A percentile compares a stretch with the other conserved stretches of the same genome.
These are phyloP conservation scores for Pouteria glomerata DNA, from an alignment of 148 eudicot genomes.

Conservation along the genomic window DNA sequence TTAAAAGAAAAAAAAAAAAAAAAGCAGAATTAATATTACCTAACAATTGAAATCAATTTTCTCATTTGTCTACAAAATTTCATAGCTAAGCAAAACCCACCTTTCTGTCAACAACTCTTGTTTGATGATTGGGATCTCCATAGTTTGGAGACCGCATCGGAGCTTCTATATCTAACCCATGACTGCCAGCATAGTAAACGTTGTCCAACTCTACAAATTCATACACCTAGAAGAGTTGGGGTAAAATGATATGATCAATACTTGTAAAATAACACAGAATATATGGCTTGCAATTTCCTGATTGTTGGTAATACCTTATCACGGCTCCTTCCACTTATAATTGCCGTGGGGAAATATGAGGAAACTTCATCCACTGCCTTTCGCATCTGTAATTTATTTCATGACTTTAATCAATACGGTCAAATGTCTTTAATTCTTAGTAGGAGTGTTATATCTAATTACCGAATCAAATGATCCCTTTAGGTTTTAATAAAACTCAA, in stretches of 20 bases:
- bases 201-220: conserved; percentile 44
- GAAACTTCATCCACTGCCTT: conserved; percentile 44
- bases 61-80: too few relatives aligned
- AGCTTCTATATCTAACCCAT: conserved; percentile 63
- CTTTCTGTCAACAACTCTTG: conserved; percentile 29
- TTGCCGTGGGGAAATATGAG: conserved; percentile 55
- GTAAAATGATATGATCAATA: not conserved
- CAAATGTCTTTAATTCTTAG: too few relatives aligned
- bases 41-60: too few relatives aligned
- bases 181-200: conserved; percentile 64
- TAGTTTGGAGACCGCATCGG: conserved; percentile 29
- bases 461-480: too few relatives aligned
- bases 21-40: too few relatives aligned
- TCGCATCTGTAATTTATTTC: conserved; percentile 42
- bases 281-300: not conserved
- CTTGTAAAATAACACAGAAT: not conserved
- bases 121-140: conserved; percentile 29
- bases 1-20: not conserved
- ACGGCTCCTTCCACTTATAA: conserved; percentile 62
- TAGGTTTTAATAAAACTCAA: not conserved
- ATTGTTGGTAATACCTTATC: conserved; percentile 31
- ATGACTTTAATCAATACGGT: conserved; percentile 4
- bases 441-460: too few relatives aligned
- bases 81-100: too few relatives aligned
- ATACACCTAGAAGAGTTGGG: conserved; percentile 39